Conservation (phyloP, 2,329 filamentous ascomycete genomes). For the Lasiodiplodia sp. region DNA sequence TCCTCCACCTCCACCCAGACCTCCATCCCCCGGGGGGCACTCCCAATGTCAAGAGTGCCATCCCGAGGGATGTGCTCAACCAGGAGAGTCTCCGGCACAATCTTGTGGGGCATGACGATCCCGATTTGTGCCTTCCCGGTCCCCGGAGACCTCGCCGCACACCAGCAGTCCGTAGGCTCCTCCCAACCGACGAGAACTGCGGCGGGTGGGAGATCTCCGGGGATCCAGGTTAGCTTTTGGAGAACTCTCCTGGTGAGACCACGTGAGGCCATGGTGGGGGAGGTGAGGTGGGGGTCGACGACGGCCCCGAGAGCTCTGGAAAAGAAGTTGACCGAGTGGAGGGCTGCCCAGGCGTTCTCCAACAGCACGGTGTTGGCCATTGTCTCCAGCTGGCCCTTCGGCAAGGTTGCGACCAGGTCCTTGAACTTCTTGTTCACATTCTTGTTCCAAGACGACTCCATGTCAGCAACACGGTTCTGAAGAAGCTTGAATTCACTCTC, state of each 20-base stretch:
- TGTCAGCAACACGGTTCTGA: background rate
- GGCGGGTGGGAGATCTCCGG: constrained; percentile 47
- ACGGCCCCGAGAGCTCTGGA: constrained; percentile 69
- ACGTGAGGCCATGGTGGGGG: constrained; percentile 58
- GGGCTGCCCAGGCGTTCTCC: constrained; percentile 40
- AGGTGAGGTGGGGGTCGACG: constrained; percentile 68
- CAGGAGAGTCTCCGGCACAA: constrained; percentile 51
- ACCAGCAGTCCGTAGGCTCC: constrained; percentile 89
- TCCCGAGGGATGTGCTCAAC: constrained; percentile 55
- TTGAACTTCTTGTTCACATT: constrained; percentile 9
- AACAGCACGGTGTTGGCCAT: constrained; percentile 11
- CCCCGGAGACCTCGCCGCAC: constrained; percentile 57
- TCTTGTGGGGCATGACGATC: constrained; percentile 53
- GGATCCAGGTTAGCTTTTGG: constrained; percentile 17
- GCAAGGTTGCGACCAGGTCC: background rate
- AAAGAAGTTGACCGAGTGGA: constrained; percentile 74
- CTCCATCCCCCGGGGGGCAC: constrained; percentile 54
- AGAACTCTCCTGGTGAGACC: constrained; percentile 2
- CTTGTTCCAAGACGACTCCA: constrained; percentile 4
- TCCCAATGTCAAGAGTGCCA: constrained; percentile 48
- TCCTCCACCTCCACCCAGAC: constrained; percentile 51
- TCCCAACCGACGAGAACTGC: constrained; percentile 73
- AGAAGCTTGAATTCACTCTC: background rate
- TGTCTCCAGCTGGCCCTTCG: constrained; percentile 7
- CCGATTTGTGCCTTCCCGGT: constrained; percentile 69